phyloP scores from a whole-genome alignment of 169 alveolate species.

The Plasmodium coatneyi region DNA sequence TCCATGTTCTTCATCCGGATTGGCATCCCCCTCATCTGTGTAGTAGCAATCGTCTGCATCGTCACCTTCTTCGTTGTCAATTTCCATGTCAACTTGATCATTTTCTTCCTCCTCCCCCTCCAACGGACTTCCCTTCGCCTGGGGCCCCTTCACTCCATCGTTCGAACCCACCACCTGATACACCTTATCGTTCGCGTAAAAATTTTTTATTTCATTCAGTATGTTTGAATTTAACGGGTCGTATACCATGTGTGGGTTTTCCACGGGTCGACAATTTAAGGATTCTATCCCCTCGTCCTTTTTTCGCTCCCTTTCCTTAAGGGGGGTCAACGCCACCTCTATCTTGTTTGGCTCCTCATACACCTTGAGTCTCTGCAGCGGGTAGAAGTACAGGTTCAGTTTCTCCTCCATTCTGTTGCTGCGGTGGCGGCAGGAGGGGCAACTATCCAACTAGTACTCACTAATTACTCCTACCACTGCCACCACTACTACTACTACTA shows the following conservation, averaged over 20 bases:
- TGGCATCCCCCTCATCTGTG: background rate
- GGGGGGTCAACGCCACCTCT: slow-evolving; percentile 15
- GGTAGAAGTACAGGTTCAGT: slow-evolving; percentile 46
- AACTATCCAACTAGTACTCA: background rate
- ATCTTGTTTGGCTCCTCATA: slow-evolving; percentile 39
- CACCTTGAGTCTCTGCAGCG: slow-evolving; percentile 23
- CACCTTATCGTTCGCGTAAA: slow-evolving; percentile 14
- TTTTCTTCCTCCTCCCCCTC: background rate
- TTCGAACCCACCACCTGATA: background rate
- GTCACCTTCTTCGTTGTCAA: background rate
- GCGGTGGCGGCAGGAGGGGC: background rate
- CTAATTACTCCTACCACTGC: too few species aligned
- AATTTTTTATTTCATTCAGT: slow-evolving; percentile 32
- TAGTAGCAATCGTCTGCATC: background rate
- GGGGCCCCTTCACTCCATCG: background rate
- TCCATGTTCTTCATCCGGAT: background rate
- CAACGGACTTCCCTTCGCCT: background rate
- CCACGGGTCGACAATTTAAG: slow-evolving; percentile 7
- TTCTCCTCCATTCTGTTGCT: slow-evolving; percentile 41
- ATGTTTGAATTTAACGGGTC: slow-evolving; percentile 50
- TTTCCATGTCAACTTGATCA: too few species aligned
- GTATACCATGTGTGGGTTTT: slow-evolving; percentile 42
- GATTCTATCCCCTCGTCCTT: background rate
- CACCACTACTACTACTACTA: background rate
- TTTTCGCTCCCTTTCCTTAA: background rate